Evolutionary conservation across 2,329 filamentous ascomycete genomes (phyloP).

Genomic region (Acrodontium crateriforme): DNA sequence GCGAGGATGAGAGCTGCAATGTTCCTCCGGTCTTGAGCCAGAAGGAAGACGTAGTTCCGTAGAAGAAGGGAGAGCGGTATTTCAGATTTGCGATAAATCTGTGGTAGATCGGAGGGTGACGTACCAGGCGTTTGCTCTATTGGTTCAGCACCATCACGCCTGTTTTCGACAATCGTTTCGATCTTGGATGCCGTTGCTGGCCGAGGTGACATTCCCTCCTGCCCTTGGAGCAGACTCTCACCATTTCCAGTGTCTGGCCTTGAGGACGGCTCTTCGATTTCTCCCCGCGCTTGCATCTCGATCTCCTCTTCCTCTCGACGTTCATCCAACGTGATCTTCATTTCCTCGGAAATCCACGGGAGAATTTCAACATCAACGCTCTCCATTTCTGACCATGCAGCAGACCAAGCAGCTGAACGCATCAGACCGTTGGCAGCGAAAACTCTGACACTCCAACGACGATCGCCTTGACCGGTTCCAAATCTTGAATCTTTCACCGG

Average conservation of each 20-base stretch:
- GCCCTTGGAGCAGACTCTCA: conserved; percentile 1
- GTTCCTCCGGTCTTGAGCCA: conserved; percentile 41
- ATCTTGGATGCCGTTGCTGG: not conserved
- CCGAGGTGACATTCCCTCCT: conserved; percentile 1
- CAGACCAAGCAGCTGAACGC: conserved; percentile 79
- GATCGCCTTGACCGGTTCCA: conserved; percentile 27
- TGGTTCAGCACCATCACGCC: not conserved
- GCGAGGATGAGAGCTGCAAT: conserved; percentile 34
- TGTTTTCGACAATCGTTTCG: not conserved
- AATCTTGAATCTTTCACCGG: conserved; percentile 23
- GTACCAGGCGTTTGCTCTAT: not conserved
- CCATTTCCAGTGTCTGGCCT: no score
- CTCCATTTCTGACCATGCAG: conserved; percentile 97
- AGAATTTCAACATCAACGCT: conserved; percentile 89
- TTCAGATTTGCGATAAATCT: conserved; percentile 23
- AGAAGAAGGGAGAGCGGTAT: conserved; percentile 39
- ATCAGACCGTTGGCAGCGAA: conserved; percentile 93
- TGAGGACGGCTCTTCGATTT: conserved; percentile 24
- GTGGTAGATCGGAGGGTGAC: conserved; percentile 14
- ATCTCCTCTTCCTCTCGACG: conserved; percentile 30
- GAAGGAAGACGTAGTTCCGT: conserved; percentile 38
- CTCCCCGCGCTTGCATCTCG: conserved; percentile 17
- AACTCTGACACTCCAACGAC: conserved; percentile 66
- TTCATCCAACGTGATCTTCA: conserved; percentile 47
- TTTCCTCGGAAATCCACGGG: conserved; percentile 49